Conservation (phyloP, 177 flowering plant genomes). For the Vitis hybrid region DNA sequence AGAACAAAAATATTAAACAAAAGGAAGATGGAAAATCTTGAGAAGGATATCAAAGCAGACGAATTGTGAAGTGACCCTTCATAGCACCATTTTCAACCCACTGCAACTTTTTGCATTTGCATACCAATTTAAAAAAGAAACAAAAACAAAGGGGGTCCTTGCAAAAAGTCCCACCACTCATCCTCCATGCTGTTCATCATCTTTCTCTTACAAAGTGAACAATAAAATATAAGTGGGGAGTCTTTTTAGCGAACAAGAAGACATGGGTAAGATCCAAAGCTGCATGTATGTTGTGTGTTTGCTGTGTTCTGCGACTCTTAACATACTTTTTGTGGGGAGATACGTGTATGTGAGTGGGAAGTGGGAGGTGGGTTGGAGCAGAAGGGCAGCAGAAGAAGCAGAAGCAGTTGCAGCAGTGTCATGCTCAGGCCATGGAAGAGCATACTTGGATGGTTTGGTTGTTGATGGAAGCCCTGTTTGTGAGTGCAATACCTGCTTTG, state of each 20-base stretch:
- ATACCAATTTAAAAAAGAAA: too few species aligned
- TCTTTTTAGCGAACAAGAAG: background rate
- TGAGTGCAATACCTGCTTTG: conserved; percentile 35
- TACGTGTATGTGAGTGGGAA: background rate
- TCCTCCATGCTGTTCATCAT: too few species aligned
- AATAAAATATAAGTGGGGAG: too few species aligned
- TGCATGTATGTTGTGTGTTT: background rate
- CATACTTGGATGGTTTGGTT: conserved; percentile 28
- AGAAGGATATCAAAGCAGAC: too few species aligned
- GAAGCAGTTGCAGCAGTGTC: conserved; percentile 34
- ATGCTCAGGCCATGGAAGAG: conserved; percentile 24
- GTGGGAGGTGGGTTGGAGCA: conserved; percentile 31
- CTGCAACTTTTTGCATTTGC: too few species aligned
- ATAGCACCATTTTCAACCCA: too few species aligned
- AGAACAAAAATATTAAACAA: too few species aligned
- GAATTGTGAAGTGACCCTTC: too few species aligned
- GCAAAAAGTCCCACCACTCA: too few species aligned
- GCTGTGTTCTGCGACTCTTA: conserved; percentile 8
- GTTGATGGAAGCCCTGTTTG: conserved; percentile 30
- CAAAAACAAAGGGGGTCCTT: too few species aligned
- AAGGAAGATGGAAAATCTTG: too few species aligned
- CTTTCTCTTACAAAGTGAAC: too few species aligned
- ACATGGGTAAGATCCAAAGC: background rate
- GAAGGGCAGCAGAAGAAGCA: conserved; percentile 32
- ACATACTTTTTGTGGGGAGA: conserved; percentile 2